Percentiles rank a stretch among this genome's conserved stretches.
Conservation (phyloP, 78 protist genomes). For the Emiliania huxleyi region DNA sequence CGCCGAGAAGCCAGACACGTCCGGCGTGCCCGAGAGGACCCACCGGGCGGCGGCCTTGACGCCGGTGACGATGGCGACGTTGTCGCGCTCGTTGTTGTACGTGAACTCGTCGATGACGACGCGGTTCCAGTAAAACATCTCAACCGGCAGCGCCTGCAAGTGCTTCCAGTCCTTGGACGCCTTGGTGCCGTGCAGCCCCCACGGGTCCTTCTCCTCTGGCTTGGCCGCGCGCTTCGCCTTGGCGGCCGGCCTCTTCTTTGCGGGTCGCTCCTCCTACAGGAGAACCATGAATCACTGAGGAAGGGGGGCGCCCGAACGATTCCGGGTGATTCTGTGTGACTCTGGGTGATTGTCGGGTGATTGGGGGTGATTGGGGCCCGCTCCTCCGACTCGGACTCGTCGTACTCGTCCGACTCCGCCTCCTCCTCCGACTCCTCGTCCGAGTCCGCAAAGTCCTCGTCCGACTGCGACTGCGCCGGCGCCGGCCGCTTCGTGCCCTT, state of each 20-base stretch:
- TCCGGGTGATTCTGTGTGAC: too few species aligned
- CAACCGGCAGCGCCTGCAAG: background rate
- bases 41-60: background rate
- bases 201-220: background rate
- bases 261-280: too few species aligned
- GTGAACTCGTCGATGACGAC: slow-evolving; percentile 42
- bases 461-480: background rate
- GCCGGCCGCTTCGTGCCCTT: too few species aligned
- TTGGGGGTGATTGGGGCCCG: too few species aligned
- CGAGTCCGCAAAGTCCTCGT: background rate
- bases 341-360: too few species aligned
- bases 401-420: background rate
- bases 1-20: slow-evolving; percentile 14
- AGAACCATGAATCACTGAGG: too few species aligned
- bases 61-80: background rate
- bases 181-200: background rate
- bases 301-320: too few species aligned
- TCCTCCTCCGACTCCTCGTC: background rate
- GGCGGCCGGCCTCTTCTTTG: too few species aligned
- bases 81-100: background rate
- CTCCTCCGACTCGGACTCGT: background rate
- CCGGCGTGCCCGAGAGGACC: slow-evolving; percentile 48
- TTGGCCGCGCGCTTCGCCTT: background rate
- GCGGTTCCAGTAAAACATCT: background rate
- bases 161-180: background rate